phyloP scores from a whole-genome alignment of 2,329 filamentous ascomycete genomes.

The Incumbomyces delicatus region DNA sequence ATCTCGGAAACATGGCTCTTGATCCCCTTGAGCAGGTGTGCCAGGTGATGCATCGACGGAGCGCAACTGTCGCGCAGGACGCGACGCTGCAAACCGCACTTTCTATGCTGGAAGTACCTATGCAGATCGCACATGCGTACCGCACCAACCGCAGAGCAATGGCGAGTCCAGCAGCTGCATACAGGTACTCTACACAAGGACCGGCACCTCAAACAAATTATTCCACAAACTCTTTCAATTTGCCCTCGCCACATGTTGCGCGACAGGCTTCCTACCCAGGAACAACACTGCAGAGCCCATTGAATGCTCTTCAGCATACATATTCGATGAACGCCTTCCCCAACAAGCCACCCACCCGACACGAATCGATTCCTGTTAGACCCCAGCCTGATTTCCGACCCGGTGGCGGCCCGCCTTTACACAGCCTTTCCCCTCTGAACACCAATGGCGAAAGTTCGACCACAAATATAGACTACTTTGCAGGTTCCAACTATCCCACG shows the following conservation, averaged over 20 bases:
- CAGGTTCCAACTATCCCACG: conserved; percentile 1
- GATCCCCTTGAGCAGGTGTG: conserved; percentile 80
- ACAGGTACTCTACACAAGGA: conserved; percentile 16
- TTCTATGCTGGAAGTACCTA: conserved; percentile 61
- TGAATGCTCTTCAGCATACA: conserved; percentile 25
- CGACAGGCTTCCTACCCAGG: conserved; percentile 25
- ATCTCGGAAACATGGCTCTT: conserved; percentile 72
- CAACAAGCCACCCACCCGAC: conserved; percentile 26
- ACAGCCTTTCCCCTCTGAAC: conserved; percentile 14
- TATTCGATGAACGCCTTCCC: conserved; percentile 26
- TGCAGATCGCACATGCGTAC: conserved; percentile 60
- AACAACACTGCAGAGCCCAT: conserved; percentile 14
- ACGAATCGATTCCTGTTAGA: conserved; percentile 27
- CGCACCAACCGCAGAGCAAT: conserved; percentile 53
- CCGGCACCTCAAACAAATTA: conserved; percentile 28
- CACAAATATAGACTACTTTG: conserved; percentile 19
- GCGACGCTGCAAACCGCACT: conserved; percentile 53
- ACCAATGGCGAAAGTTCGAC: conserved; percentile 10
- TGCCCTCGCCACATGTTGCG: conserved; percentile 29
- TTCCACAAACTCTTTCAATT: conserved; percentile 30
- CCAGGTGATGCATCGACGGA: conserved; percentile 61
- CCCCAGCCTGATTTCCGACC: conserved; percentile 19
- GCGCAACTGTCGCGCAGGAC: conserved; percentile 47
- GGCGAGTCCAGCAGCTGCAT: conserved; percentile 11
- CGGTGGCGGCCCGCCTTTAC: conserved; percentile 10